Percentiles rank a stretch among this genome's conserved stretches.
Conservation (phyloP, 768 basidiomycete species). For the Neoboletus brunneissimus region DNA sequence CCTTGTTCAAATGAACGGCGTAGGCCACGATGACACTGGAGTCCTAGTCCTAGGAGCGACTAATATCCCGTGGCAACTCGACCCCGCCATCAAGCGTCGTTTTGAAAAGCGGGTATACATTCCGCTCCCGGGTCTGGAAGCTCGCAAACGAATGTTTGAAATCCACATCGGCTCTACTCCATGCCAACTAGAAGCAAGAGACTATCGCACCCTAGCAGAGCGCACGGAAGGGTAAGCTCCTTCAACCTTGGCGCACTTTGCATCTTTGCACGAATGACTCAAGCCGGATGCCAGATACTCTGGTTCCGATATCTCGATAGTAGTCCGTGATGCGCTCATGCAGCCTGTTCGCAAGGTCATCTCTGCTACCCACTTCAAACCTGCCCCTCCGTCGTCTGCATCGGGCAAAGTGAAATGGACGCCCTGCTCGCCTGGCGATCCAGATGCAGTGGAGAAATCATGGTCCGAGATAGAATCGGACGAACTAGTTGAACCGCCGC, state of each 20-base stretch:
- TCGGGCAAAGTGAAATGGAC: slow-evolving; percentile 64
- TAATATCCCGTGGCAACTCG: slow-evolving; percentile 98
- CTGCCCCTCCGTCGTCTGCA: slow-evolving; percentile 30
- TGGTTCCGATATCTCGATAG: slow-evolving; percentile 91
- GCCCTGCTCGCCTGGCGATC: slow-evolving; percentile 94
- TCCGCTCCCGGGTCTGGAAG: slow-evolving; percentile 91
- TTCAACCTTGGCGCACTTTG: neutral
- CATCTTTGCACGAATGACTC: neutral
- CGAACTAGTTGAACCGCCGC: slow-evolving; percentile 84
- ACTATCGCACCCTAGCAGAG: slow-evolving; percentile 79
- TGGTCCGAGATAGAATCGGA: slow-evolving; percentile 89
- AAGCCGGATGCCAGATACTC: slow-evolving; percentile 56
- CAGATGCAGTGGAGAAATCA: slow-evolving; percentile 77
- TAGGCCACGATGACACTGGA: slow-evolving; percentile 95
- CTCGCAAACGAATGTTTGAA: slow-evolving; percentile 93
- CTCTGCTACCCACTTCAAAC: slow-evolving; percentile 92
- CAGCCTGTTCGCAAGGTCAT: slow-evolving; percentile 97
- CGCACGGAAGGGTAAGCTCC: slow-evolving; percentile 73
- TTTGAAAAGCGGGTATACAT: slow-evolving; percentile 99
- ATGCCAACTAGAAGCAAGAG: slow-evolving; percentile 72
- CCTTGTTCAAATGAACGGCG: slow-evolving; percentile 97
- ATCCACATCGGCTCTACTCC: slow-evolving; percentile 94
- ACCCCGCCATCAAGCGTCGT: slow-evolving; percentile 96
- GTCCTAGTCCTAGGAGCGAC: slow-evolving; percentile 96
- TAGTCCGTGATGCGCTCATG: slow-evolving; percentile 97